Percentiles rank a stretch among this genome's conserved stretches.
Evolutionary conservation across 2,329 filamentous ascomycete species (phyloP).

Genomic region (Chaetomiaceae sp.): DNA sequence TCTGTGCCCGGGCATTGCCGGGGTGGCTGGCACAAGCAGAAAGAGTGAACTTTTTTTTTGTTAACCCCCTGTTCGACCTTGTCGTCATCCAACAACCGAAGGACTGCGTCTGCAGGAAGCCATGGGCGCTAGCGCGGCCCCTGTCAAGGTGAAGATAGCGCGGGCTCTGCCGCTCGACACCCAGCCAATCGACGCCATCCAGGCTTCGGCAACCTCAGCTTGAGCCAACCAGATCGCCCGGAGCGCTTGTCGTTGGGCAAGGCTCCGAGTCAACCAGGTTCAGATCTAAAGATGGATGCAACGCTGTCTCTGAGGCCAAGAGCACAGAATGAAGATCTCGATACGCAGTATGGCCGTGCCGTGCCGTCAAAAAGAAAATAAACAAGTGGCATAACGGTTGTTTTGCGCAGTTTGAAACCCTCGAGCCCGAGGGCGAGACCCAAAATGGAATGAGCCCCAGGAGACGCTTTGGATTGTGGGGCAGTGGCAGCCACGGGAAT

Average conservation of each 20-base stretch:
- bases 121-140: not conserved
- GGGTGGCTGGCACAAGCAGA: not conserved
- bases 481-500: not conserved
- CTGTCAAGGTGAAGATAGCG: not conserved
- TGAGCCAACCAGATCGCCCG: constrained; percentile 12
- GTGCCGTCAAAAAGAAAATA: not conserved
- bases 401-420: not conserved
- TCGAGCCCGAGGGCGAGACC: too few relatives aligned
- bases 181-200: constrained; percentile 14
- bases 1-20: not conserved
- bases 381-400: not conserved
- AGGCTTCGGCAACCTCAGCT: constrained; percentile 14
- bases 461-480: not conserved
- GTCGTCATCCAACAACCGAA: not conserved
- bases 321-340: not conserved
- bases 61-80: not conserved
- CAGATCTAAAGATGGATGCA: constrained; percentile 10
- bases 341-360: too few relatives aligned
- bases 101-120: too few relatives aligned
- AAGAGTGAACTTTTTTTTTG: not conserved
- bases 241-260: not conserved
- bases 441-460: too few relatives aligned
- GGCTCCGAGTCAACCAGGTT: not conserved
- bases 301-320: not conserved
- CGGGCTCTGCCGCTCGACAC: constrained; percentile 6